These are phyloP conservation scores for Obelidium mucronatum DNA, from an alignment of 192 early-diverging fungal genomes.

Conservation along the genomic window DNA sequence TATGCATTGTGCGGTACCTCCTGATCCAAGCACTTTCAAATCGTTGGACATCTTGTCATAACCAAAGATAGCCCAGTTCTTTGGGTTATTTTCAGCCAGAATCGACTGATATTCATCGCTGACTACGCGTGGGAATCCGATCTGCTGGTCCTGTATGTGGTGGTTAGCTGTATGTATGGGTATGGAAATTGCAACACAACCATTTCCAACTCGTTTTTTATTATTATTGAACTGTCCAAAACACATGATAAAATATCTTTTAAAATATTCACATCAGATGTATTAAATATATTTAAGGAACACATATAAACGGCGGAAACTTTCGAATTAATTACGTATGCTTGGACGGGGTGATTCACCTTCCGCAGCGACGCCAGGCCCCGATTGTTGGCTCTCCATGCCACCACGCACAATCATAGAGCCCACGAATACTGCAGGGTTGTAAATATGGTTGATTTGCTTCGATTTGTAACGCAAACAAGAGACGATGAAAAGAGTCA, in stretches of 20 bases:
- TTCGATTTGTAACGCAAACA: not conserved
- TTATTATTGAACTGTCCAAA: not conserved
- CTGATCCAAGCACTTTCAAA: conserved; percentile 50
- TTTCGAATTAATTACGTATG: too few relatives aligned
- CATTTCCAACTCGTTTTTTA: not conserved
- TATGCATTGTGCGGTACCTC: conserved; percentile 53
- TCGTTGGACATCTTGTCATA: conserved; percentile 49
- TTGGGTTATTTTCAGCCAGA: conserved; percentile 45
- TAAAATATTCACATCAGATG: too few relatives aligned
- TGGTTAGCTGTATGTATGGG: not conserved
- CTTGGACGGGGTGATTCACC: too few relatives aligned
- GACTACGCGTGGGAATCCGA: conserved; percentile 37
- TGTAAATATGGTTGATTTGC: too few relatives aligned
- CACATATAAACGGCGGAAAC: too few relatives aligned
- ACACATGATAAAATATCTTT: not conserved
- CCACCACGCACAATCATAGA: too few relatives aligned
- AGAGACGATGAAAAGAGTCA: too few relatives aligned
- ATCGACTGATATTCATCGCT: conserved; percentile 34
- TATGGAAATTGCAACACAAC: not conserved
- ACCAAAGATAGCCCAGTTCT: conserved; percentile 68
- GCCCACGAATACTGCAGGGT: too few relatives aligned
- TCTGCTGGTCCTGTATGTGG: conserved; percentile 13
- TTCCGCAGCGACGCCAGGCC: too few relatives aligned
- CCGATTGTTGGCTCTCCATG: too few relatives aligned
- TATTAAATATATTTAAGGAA: too few relatives aligned